phyloP scores from a whole-genome alignment of 2,329 filamentous ascomycete species.

The Orbilia brochopaga region DNA sequence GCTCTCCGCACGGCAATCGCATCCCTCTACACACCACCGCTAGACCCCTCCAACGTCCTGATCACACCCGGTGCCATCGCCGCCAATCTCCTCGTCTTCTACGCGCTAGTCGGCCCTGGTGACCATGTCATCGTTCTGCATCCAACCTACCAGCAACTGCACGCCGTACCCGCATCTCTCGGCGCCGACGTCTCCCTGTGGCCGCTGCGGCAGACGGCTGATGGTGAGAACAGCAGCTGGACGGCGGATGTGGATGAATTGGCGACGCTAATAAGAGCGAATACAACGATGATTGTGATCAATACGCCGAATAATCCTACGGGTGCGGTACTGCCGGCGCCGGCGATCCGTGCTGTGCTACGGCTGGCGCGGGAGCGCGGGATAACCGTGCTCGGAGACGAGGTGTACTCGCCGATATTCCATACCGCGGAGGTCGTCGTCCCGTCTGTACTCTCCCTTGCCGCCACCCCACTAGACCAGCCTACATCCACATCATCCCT shows the following conservation, averaged over 20 bases:
- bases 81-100: constrained; percentile 82
- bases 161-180: constrained; percentile 73
- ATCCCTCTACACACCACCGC: constrained; percentile 64
- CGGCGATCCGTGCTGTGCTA: constrained; percentile 67
- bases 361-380: constrained; percentile 68
- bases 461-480: constrained; percentile 58
- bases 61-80: constrained; percentile 81
- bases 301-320: constrained; percentile 86
- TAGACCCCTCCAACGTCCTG: constrained; percentile 70
- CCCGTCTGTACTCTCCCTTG: constrained; percentile 57
- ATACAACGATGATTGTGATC: constrained; percentile 74
- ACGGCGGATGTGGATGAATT: constrained; percentile 71
- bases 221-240: constrained; percentile 67
- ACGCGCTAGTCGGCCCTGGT: constrained; percentile 72
- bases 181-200: constrained; percentile 80
- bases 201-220: constrained; percentile 63
- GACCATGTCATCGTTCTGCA: constrained; percentile 88
- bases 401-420: constrained; percentile 84
- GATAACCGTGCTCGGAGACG: constrained; percentile 75
- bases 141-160: constrained; percentile 85
- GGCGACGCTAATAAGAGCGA: constrained; percentile 67
- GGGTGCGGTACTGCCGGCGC: constrained; percentile 70
- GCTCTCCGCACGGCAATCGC: constrained; percentile 70
- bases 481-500: neutral
- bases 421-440: constrained; percentile 63